Evolutionary conservation across 1,284 basidiomycete genomes (phyloP).

Genomic region (Tremellales sp.): DNA sequence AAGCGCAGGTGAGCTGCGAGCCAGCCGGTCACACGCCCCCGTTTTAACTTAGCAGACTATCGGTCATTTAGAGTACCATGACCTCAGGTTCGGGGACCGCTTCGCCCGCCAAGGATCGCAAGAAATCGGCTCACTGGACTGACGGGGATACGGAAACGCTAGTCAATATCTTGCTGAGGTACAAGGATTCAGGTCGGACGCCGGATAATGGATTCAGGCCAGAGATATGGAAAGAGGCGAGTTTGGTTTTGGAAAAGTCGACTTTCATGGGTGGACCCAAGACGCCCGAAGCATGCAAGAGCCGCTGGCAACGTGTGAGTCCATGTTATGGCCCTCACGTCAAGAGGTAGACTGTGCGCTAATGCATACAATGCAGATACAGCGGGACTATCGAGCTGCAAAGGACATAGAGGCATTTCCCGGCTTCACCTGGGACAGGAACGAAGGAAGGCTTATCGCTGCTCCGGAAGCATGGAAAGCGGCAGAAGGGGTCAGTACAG

Average conservation of each 20-base stretch:
- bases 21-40: too few species aligned
- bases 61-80: too few species aligned
- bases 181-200: slow-evolving; percentile 35
- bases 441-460: slow-evolving; percentile 23
- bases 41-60: too few species aligned
- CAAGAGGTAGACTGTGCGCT: not conserved
- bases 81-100: not conserved
- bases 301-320: slow-evolving; percentile 39
- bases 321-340: not conserved
- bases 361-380: slow-evolving; percentile 15
- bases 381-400: slow-evolving; percentile 39
- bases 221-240: slow-evolving; percentile 40
- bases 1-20: too few species aligned
- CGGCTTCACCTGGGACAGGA: slow-evolving; percentile 31
- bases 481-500: slow-evolving; percentile 24
- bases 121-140: slow-evolving; percentile 41
- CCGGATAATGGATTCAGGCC: slow-evolving; percentile 43
- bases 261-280: slow-evolving; percentile 39
- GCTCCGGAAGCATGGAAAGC: slow-evolving; percentile 29
- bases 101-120: slow-evolving; percentile 26
- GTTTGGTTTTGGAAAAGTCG: slow-evolving; percentile 17
- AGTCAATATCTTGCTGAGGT: slow-evolving; percentile 25
- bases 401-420: slow-evolving; percentile 30
- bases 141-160: slow-evolving; percentile 35
- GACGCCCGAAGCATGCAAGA: slow-evolving; percentile 43